Conservation (phyloP, 1,139 yeast genomes). For the Geotrichum candidum region DNA sequence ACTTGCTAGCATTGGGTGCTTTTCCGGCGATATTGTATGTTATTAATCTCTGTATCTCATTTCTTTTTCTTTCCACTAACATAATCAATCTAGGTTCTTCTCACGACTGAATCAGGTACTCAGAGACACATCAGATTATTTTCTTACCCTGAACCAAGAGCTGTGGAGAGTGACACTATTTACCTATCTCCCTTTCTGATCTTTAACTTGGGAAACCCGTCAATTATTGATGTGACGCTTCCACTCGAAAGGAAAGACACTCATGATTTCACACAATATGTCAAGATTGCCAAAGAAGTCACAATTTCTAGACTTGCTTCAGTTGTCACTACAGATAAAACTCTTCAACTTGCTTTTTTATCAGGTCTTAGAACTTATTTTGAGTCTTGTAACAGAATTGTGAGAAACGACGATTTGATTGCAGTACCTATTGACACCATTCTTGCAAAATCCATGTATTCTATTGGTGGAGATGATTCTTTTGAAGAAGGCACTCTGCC, state of each 20-base stretch:
- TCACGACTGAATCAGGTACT: slow-evolving; percentile 14
- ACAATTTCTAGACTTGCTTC: slow-evolving; percentile 67
- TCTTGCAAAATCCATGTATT: slow-evolving; percentile 55
- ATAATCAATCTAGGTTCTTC: slow-evolving; percentile 8
- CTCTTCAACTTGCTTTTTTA: slow-evolving; percentile 59
- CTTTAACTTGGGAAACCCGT: slow-evolving; percentile 44
- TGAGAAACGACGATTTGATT: slow-evolving; percentile 57
- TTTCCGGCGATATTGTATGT: slow-evolving; percentile 62
- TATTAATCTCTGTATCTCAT: slow-evolving; percentile 25
- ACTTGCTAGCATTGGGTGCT: slow-evolving; percentile 52
- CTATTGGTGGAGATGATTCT: slow-evolving; percentile 30
- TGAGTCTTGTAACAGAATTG: slow-evolving; percentile 52
- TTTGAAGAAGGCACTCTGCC: slow-evolving; percentile 37
- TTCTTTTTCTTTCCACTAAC: not conserved
- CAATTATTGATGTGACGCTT: slow-evolving; percentile 31
- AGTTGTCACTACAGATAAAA: slow-evolving; percentile 61
- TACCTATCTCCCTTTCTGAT: slow-evolving; percentile 63
- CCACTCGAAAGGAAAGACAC: slow-evolving; percentile 16
- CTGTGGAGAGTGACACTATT: slow-evolving; percentile 38
- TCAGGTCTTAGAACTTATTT: slow-evolving; percentile 59
- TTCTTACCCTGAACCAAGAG: slow-evolving; percentile 61
- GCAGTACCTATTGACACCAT: slow-evolving; percentile 75
- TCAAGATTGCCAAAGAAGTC: slow-evolving; percentile 43
- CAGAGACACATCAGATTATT: slow-evolving; percentile 45
- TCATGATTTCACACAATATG: slow-evolving; percentile 15